phyloP scores from a whole-genome alignment of 306 rosid species.

The Vigna trinervia region DNA sequence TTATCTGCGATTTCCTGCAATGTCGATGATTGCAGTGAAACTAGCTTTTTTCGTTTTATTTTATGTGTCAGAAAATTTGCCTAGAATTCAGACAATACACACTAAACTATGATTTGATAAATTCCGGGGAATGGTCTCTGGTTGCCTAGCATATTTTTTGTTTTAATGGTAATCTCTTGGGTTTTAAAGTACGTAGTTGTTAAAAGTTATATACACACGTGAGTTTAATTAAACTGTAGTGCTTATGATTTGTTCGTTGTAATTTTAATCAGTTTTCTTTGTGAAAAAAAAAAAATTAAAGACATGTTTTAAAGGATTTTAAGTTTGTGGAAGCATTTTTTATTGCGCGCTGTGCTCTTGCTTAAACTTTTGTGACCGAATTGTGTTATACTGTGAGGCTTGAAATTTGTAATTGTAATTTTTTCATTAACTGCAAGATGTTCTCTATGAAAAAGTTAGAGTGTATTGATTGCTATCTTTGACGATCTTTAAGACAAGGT shows the following conservation, averaged over 20 bases:
- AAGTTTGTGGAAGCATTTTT: not conserved
- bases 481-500: not conserved
- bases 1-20: not conserved
- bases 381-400: not conserved
- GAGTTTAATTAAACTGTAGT: not conserved
- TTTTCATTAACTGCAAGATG: not conserved
- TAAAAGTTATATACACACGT: not conserved
- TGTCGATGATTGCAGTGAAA: not conserved
- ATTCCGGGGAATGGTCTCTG: not conserved
- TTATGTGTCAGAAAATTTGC: not conserved
- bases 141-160: not conserved
- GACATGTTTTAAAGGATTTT: not conserved
- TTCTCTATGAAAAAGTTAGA: not conserved
- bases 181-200: not conserved
- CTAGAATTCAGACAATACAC: not conserved
- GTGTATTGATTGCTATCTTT: not conserved
- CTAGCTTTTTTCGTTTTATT: not conserved
- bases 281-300: not conserved
- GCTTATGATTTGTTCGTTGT: not conserved
- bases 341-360: not conserved
- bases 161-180: not conserved
- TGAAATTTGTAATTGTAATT: not conserved
- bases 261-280: conserved; percentile 1
- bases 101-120: not conserved
- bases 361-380: not conserved